phyloP scores from a whole-genome alignment of 805 yeast species.

The Starmerella gropengiesseri region DNA sequence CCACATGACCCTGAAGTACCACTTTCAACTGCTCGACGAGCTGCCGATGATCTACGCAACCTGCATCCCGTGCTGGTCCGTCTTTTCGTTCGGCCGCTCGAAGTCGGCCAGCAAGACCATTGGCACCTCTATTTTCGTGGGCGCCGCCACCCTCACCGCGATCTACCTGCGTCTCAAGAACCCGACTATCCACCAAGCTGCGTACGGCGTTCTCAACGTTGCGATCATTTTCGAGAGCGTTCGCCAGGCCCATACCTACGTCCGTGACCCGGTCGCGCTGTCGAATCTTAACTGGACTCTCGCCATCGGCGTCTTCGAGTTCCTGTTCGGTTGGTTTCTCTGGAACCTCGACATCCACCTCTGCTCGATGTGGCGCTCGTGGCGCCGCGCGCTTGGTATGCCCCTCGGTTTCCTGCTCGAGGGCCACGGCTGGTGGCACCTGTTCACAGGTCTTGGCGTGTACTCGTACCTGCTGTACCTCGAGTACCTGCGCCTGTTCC shows the following conservation, averaged over 20 bases:
- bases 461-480: constrained; percentile 72
- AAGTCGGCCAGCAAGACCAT: constrained; percentile 34
- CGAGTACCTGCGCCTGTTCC: constrained; percentile 60
- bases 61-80: constrained; percentile 84
- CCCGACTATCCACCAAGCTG: constrained; percentile 82
- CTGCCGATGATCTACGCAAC: constrained; percentile 98
- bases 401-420: constrained; percentile 81
- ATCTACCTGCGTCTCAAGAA: constrained; percentile 62
- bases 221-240: constrained; percentile 55
- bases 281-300: constrained; percentile 46
- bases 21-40: constrained; percentile 86
- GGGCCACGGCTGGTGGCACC: constrained; percentile 98
- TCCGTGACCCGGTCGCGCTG: constrained; percentile 39
- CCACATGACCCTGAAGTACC: constrained; percentile 89
- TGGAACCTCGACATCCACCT: constrained; percentile 87
- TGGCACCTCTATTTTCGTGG: constrained; percentile 39
- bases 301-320: constrained; percentile 48
- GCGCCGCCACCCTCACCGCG: constrained; percentile 53
- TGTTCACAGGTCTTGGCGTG: constrained; percentile 59
- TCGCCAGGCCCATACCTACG: constrained; percentile 41
- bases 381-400: constrained; percentile 59
- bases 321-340: constrained; percentile 62
- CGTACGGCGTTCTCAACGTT: constrained; percentile 71
- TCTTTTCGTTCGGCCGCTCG: constrained; percentile 49
- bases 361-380: constrained; percentile 46